These are phyloP conservation scores for Curvularia hawaiiensis DNA, from an alignment of 2,329 filamentous ascomycete species.

Conservation along the genomic window DNA sequence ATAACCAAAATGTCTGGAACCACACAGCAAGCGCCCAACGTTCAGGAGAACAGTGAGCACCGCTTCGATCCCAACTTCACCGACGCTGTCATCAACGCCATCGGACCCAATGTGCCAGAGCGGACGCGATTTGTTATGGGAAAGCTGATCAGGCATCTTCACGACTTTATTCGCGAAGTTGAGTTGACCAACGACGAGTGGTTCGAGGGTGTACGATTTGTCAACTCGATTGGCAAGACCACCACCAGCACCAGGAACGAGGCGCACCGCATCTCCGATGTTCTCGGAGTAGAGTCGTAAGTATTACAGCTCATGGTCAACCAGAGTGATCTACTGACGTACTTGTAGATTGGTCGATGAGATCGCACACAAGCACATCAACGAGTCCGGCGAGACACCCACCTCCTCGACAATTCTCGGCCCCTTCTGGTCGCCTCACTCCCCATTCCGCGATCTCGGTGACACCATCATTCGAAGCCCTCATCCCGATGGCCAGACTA, in stretches of 20 bases:
- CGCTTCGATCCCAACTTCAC: constrained; percentile 80
- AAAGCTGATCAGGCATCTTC: constrained; percentile 71
- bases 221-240: constrained; percentile 75
- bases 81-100: constrained; percentile 71
- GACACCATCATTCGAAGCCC: constrained; percentile 69
- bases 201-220: constrained; percentile 74
- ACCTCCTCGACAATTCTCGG: constrained; percentile 79
- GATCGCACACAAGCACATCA: constrained; percentile 67
- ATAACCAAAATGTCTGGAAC: constrained; percentile 21
- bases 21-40: constrained; percentile 29
- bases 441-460: constrained; percentile 72
- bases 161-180: constrained; percentile 79
- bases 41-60: constrained; percentile 32
- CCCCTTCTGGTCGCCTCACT: constrained; percentile 78
- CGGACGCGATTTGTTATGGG: constrained; percentile 68
- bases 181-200: constrained; percentile 79
- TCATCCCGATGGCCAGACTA: constrained; percentile 61
- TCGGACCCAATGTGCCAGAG: constrained; percentile 70
- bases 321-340: constrained; percentile 1
- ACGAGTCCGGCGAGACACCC: constrained; percentile 65
- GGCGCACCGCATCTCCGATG: constrained; percentile 72
- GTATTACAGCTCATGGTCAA: constrained; percentile 31
- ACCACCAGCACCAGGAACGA: constrained; percentile 74
- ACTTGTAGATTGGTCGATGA: constrained; percentile 64
- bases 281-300: constrained; percentile 74